Evolutionary conservation across 306 rosid genomes (phyloP).

Genomic region (Crotalaria pallida): DNA sequence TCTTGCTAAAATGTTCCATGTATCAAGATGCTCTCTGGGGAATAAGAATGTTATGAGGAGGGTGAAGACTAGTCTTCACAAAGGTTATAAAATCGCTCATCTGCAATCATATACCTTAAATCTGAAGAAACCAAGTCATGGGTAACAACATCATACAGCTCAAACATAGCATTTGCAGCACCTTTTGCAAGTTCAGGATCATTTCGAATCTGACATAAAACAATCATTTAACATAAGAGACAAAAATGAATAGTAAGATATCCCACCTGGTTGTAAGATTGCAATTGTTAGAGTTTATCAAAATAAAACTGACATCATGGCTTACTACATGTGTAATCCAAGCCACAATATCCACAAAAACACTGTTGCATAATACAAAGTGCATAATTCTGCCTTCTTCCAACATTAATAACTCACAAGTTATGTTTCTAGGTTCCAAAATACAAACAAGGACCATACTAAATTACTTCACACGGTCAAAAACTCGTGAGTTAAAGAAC

Average conservation of each 20-base stretch:
- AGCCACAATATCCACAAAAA: background rate
- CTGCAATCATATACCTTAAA: conserved; percentile 58
- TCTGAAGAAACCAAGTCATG: conserved; percentile 67
- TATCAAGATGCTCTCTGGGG: conserved; percentile 83
- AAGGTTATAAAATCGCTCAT: background rate
- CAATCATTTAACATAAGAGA: background rate
- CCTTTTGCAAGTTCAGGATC: conserved; percentile 79
- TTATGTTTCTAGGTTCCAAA: background rate
- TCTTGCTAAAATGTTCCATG: conserved; percentile 85
- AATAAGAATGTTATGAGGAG: background rate
- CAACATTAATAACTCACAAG: background rate
- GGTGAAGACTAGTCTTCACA: background rate
- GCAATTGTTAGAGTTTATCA: background rate
- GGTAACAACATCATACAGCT: conserved; percentile 77
- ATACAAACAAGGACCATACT: too few species aligned
- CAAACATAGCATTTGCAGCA: conserved; percentile 73
- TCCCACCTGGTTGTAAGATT: background rate
- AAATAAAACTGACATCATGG: background rate
- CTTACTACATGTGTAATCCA: background rate
- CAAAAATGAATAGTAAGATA: background rate
- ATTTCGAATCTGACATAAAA: conserved; percentile 56
- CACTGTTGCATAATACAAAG: background rate
- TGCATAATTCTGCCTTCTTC: background rate
- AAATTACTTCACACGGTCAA: too few species aligned
- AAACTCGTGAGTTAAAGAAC: too few species aligned